Conservation (phyloP, 2,329 filamentous ascomycete species). For the Monilinia polystroma region DNA sequence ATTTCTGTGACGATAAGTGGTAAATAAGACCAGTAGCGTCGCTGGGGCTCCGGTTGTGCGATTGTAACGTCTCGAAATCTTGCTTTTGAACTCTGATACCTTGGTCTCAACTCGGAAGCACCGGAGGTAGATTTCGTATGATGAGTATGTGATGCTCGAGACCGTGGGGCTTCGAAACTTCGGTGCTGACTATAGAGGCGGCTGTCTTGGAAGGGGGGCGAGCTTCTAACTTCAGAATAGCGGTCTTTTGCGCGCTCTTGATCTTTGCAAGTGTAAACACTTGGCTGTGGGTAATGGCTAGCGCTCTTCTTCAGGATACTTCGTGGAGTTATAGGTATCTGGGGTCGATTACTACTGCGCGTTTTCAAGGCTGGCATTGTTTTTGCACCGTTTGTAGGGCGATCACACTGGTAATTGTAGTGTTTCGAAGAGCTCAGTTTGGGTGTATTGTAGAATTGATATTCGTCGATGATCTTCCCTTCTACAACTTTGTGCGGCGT, state of each 20-base stretch:
- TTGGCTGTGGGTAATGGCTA: too few species aligned
- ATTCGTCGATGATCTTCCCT: background rate
- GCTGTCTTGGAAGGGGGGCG: background rate
- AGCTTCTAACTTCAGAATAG: background rate
- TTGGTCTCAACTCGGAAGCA: background rate
- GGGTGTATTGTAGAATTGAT: background rate
- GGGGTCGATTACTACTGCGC: background rate
- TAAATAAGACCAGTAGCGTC: conserved; percentile 5
- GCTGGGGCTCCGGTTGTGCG: background rate
- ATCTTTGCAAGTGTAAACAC: background rate
- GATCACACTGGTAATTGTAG: background rate
- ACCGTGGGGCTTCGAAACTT: background rate
- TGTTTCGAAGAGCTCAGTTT: background rate
- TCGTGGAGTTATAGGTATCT: background rate
- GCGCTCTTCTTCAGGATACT: background rate
- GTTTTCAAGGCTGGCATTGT: background rate
- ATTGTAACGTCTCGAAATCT: background rate
- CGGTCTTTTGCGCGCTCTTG: background rate
- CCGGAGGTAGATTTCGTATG: background rate
- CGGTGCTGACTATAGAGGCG: too few species aligned
- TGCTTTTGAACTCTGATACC: background rate
- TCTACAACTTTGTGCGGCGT: background rate
- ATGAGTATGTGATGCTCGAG: background rate
- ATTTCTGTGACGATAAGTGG: background rate
- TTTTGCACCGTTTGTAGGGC: background rate